Base-by-base conservation (phyloP, 345 rosid genomes). In the Mangifera indica region DNA sequence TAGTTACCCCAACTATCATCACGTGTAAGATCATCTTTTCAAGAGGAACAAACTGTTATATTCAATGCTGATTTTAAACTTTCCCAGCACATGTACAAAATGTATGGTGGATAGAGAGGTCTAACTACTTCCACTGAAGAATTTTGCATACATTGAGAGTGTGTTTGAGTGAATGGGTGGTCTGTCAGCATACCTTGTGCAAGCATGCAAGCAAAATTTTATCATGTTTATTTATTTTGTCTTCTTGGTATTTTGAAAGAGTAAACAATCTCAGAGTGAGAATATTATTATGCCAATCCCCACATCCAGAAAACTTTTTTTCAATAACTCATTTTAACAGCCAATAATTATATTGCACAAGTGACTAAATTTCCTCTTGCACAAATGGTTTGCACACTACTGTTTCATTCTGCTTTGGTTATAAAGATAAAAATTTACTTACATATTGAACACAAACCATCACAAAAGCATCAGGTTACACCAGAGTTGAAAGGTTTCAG, bases 401-500 rank as follows among this genome's bases (percentile, higher is more conserved):
- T 32, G 46, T 14, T 57, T 57, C 66, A 45, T 74, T 34, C 53
- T 52, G 61, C 8, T 52, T 54, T 44, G 52, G 5, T n/a, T 46
- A 3, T 15, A 44, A 21, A 60, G 51, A 51, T 18, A 40, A 4
- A 20, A 67, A 52, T 18, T 46, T 8, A 17, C 29, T 60, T 20
- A 17, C 18, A 11, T 29, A 69, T 32, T 13, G 37, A 76, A 42
- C 63, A 44, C 34, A 76, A 53, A 66, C 59, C 63, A 72, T 48
- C 26, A 22, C 45, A 63, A 6, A 56, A 64, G 29, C 34, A 52
- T 29, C 34, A 18, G 44, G 56, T 45, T 34, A 70, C n/a, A 46
- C 9, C 45, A 71, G 60, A 62, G 22, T 49, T 24, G 2, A 51
- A 9, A 25, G 24, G 56, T 5, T 49, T 32, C 32, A 70, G 18